Conservation (phyloP, 2,329 filamentous ascomycete genomes). For the Calonectria naviculata region DNA sequence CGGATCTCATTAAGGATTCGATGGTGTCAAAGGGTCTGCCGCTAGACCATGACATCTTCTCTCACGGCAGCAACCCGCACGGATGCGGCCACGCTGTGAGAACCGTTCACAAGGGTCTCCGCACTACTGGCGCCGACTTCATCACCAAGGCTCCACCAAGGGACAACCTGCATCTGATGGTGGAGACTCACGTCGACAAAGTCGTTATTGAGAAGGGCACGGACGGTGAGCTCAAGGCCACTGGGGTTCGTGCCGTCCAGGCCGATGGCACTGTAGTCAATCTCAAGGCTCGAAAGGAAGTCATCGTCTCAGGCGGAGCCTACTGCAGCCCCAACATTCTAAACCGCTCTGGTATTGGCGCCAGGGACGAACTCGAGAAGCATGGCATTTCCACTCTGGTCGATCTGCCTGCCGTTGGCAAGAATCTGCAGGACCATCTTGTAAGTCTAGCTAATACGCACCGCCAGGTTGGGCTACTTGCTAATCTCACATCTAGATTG, state of each 20-base stretch:
- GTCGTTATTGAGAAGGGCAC: constrained; percentile 55
- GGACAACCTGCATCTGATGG: constrained; percentile 59
- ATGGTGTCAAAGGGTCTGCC: constrained; percentile 65
- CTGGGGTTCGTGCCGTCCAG: constrained; percentile 54
- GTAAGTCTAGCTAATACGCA: neutral
- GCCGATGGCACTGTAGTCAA: constrained; percentile 54
- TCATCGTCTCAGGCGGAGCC: constrained; percentile 57
- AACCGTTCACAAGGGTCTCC: constrained; percentile 62
- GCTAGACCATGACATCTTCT: constrained; percentile 70
- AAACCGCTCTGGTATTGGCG: constrained; percentile 63
- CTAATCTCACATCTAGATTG: constrained; percentile 48
- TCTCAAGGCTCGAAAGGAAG: constrained; percentile 50
- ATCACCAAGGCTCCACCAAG: constrained; percentile 51
- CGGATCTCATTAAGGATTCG: constrained; percentile 64
- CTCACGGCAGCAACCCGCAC: constrained; percentile 58
- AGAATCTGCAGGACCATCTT: constrained; percentile 61
- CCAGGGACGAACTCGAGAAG: constrained; percentile 53
- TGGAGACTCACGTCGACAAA: constrained; percentile 62
- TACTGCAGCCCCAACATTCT: constrained; percentile 64
- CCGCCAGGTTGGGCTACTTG: neutral
- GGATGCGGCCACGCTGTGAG: constrained; percentile 66
- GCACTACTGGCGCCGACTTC: constrained; percentile 66
- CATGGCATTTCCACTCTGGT: constrained; percentile 54
- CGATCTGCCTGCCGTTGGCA: constrained; percentile 60
- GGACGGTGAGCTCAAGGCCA: constrained; percentile 53